A percentile compares a stretch with the other conserved stretches of the same genome.
These are phyloP conservation scores for Sporothrix brunneoviolacea DNA, from an alignment of 2,329 filamentous ascomycete species.

Conservation along the genomic window DNA sequence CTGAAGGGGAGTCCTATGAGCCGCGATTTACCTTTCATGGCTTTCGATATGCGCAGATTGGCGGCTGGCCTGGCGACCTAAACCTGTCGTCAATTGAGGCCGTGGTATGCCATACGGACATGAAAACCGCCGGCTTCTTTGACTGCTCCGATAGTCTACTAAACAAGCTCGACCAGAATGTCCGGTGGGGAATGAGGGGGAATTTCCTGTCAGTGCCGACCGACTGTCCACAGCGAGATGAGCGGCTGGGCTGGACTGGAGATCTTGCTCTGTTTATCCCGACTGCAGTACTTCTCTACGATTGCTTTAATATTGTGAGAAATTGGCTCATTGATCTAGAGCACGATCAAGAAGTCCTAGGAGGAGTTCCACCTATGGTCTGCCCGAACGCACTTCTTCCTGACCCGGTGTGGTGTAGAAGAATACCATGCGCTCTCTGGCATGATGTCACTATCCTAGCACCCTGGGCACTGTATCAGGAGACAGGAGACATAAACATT, in stretches of 20 bases:
- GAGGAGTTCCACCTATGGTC: no score
- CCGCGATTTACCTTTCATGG: no score
- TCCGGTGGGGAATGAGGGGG: slow-evolving; percentile 50
- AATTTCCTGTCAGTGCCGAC: slow-evolving; percentile 54
- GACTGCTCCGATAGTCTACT: slow-evolving; percentile 44
- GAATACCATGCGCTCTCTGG: background rate
- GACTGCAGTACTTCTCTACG: no score
- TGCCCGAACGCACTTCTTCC: background rate
- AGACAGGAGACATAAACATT: no score
- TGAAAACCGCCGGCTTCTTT: slow-evolving; percentile 44
- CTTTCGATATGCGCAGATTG: no score
- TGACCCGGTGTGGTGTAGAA: background rate
- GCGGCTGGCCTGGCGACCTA: slow-evolving; percentile 16
- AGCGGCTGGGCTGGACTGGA: slow-evolving; percentile 49
- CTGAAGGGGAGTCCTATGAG: no score
- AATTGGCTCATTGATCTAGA: no score
- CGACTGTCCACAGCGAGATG: slow-evolving; percentile 51
- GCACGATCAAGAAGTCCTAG: no score
- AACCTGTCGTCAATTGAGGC: slow-evolving; percentile 19
- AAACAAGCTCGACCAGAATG: slow-evolving; percentile 49
- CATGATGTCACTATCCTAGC: background rate
- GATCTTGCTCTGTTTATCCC: no score
- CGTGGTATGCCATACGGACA: slow-evolving; percentile 43
- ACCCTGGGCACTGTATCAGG: background rate
- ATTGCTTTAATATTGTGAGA: no score